Base-by-base conservation (phyloP, 148 eudicot species). In the Beta vulgaris region DNA sequence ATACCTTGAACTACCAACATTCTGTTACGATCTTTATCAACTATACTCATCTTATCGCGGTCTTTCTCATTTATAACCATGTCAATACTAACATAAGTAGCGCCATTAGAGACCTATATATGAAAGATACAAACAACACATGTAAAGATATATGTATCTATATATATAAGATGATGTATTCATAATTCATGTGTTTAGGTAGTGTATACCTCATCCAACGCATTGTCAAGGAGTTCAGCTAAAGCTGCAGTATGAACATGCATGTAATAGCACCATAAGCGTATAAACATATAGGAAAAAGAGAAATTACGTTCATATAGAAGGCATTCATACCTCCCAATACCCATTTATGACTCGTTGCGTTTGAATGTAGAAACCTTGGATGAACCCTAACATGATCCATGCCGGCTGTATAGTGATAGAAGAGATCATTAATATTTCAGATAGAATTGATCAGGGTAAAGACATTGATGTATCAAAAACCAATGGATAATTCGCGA, bases 331-430 rank as follows among this genome's bases (percentile, higher is more conserved):
- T 83, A 91, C 96, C 96, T 85, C 97, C 97, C 59, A 91, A 77
- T 64, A 82, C 91, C 97, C 97, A 91, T 79, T 89, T 91, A 80
- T 91, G 97, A 75, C 97, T 91, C 46, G 97, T 91, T 40, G 93
- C 97, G 81, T 91, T 91, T 8, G 97, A 91, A 81, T 91, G 97
- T 64, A 91, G 73, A 68, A 91, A 91, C 73, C 51, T 85, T 11
- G 97, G 97, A 76, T 91, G 91, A 34, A 91, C 88, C 73, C 93
- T 74, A 34, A 79, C 87, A 81, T 85, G 97, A 75, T 89, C 97
- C 90, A 89, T 81, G 63, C 89, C 89, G 75, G 61, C 92, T 89
- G 84, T 40, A 49, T 10, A 49, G 37, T 37, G 12, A 49, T 6
- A 37, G 29, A 64, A 35, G 4, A 19, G 39, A 4, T 31, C 62